Conservation (phyloP, 108 stramenopile species). For the Cyclotella baltica region DNA sequence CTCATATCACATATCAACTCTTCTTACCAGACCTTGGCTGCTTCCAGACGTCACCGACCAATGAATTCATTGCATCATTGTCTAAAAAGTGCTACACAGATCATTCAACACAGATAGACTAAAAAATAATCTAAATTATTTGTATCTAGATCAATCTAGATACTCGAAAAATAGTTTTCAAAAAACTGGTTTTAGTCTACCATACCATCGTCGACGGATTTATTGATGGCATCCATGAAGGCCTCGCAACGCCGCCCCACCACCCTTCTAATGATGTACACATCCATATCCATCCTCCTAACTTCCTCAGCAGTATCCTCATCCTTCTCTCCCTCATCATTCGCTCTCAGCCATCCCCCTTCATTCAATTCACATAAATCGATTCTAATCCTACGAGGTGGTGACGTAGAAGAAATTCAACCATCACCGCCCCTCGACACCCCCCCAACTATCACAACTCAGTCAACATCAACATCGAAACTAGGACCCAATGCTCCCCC, state of each 20-base stretch:
- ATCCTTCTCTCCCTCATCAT: constrained; percentile 27
- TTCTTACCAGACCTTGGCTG: too few relatives aligned
- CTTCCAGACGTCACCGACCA: too few relatives aligned
- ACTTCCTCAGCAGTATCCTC: constrained; percentile 29
- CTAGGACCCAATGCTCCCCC: constrained; percentile 64
- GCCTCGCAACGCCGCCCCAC: not conserved
- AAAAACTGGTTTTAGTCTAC: too few relatives aligned
- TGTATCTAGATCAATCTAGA: too few relatives aligned
- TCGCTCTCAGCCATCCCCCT: not conserved
- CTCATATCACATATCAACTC: too few relatives aligned
- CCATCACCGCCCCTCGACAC: not conserved
- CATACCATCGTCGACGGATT: too few relatives aligned
- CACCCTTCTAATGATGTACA: constrained; percentile 7
- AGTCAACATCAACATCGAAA: not conserved
- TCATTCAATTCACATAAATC: not conserved
- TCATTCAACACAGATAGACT: too few relatives aligned
- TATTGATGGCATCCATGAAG: too few relatives aligned
- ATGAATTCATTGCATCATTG: too few relatives aligned
- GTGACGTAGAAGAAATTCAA: not conserved
- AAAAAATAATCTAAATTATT: too few relatives aligned
- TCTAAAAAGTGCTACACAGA: too few relatives aligned
- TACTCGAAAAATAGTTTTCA: too few relatives aligned
- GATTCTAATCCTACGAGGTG: constrained; percentile 29
- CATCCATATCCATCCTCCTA: constrained; percentile 30
- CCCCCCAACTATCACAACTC: not conserved